Conservation (phyloP, 1,284 basidiomycete species). For the Ganoderma boninense region DNA sequence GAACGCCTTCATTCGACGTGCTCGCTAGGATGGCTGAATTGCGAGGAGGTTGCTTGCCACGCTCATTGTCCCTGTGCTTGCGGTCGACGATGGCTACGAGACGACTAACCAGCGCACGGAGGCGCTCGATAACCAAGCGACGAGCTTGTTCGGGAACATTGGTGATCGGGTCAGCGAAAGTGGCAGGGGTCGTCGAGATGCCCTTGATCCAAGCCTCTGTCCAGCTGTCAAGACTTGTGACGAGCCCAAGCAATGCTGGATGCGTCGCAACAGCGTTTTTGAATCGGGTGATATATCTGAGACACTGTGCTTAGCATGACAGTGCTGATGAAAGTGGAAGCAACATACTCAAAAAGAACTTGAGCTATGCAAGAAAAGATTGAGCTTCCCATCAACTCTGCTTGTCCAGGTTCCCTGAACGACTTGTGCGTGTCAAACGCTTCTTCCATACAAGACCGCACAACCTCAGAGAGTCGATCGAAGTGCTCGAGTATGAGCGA, state of each 20-base stretch:
- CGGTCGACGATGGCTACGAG: constrained; percentile 56
- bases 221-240: constrained; percentile 53
- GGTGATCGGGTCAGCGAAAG: constrained; percentile 46
- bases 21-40: constrained; percentile 29
- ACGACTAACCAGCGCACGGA: constrained; percentile 51
- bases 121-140: constrained; percentile 47
- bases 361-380: constrained; percentile 57
- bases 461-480: constrained; percentile 48
- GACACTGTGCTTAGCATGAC: neutral
- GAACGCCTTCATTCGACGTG: constrained; percentile 27
- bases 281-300: constrained; percentile 67
- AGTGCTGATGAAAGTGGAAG: neutral
- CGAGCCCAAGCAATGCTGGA: constrained; percentile 52
- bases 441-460: constrained; percentile 52
- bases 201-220: constrained; percentile 55
- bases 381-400: constrained; percentile 41
- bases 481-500: constrained; percentile 61
- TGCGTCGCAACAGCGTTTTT: constrained; percentile 60
- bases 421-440: constrained; percentile 45
- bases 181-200: constrained; percentile 46
- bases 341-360: constrained; percentile 60
- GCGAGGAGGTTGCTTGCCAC: constrained; percentile 39
- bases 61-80: constrained; percentile 41
- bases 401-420: constrained; percentile 46
- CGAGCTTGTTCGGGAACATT: constrained; percentile 39